Evolutionary conservation across 306 rosid species (phyloP).

Genomic region (Elaeagnus macrophylla): DNA sequence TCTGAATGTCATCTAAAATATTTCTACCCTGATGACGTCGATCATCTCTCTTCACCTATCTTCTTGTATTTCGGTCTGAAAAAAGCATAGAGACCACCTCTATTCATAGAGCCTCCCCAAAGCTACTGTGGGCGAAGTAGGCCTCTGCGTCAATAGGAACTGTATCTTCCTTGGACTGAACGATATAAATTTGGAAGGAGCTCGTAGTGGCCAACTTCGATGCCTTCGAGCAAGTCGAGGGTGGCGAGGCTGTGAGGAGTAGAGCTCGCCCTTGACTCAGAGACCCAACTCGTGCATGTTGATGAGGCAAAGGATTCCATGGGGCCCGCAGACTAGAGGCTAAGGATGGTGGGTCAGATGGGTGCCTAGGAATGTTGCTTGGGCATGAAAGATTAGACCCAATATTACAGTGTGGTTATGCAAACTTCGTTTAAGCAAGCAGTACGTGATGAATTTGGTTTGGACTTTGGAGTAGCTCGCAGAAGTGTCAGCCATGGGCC

Average conservation of each 20-base stretch:
- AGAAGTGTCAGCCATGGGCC: slow-evolving; percentile 2
- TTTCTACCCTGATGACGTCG: slow-evolving; percentile 11
- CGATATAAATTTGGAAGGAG: slow-evolving; percentile 33
- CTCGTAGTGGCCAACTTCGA: slow-evolving; percentile 38
- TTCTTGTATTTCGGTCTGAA: slow-evolving; percentile 23
- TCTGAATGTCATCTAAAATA: slow-evolving; percentile 16
- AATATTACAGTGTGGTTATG: slow-evolving; percentile 36
- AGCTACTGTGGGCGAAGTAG: slow-evolving; percentile 46
- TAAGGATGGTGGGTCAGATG: slow-evolving; percentile 18
- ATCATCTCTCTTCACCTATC: slow-evolving; percentile 25
- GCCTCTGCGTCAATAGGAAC: slow-evolving; percentile 36
- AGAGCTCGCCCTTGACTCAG: slow-evolving; percentile 50
- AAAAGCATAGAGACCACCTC: slow-evolving; percentile 32
- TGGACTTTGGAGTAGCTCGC: neutral
- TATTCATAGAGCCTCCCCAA: slow-evolving; percentile 45
- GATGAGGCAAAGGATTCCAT: slow-evolving; percentile 62
- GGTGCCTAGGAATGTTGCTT: slow-evolving; percentile 33
- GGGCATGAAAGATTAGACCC: slow-evolving; percentile 30
- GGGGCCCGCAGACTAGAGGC: slow-evolving; percentile 55
- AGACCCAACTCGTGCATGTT: slow-evolving; percentile 43
- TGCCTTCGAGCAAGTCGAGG: slow-evolving; percentile 54
- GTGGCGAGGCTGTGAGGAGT: slow-evolving; percentile 32
- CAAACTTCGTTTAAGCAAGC: slow-evolving; percentile 55
- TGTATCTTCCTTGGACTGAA: neutral
- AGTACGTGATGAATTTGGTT: slow-evolving; percentile 42